Evolutionary conservation across 345 rosid genomes (phyloP).

Genomic region (Dipteronia dyeriana): DNA sequence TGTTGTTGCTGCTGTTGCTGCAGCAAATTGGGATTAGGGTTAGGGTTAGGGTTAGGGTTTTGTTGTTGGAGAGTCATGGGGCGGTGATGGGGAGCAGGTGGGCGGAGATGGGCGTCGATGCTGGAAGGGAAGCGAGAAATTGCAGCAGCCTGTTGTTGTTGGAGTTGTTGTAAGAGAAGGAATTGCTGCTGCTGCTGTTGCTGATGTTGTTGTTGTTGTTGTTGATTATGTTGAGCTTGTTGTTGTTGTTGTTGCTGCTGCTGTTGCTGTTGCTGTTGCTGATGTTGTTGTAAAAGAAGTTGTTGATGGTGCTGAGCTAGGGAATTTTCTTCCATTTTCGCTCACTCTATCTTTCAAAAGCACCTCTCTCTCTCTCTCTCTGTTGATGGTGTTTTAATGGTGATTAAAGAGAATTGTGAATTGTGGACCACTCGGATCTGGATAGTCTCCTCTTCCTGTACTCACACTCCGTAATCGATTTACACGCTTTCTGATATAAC

Average conservation of each 20-base stretch:
- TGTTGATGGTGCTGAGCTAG: slow-evolving; percentile 52
- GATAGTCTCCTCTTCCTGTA: too few species aligned
- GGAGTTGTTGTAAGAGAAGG: slow-evolving; percentile 60
- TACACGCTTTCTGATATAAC: too few species aligned
- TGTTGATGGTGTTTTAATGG: background rate
- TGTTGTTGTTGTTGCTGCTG: slow-evolving; percentile 34
- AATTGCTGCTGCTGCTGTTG: slow-evolving; percentile 74
- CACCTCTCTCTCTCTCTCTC: background rate
- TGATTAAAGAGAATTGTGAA: background rate
- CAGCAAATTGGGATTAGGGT: slow-evolving; percentile 35
- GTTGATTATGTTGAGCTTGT: slow-evolving; percentile 46
- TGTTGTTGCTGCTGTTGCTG: slow-evolving; percentile 34
- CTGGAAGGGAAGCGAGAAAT: slow-evolving; percentile 94
- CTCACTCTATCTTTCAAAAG: background rate
- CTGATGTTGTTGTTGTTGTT: slow-evolving; percentile 45
- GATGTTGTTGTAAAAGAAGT: slow-evolving; percentile 30
- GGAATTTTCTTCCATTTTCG: slow-evolving; percentile 60
- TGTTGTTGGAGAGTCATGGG: slow-evolving; percentile 43
- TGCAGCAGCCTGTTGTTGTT: slow-evolving; percentile 55
- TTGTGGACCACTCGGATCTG: too few species aligned
- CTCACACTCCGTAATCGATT: too few species aligned
- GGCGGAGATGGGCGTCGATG: slow-evolving; percentile 78
- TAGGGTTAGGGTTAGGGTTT: slow-evolving; percentile 36
- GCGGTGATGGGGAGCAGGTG: slow-evolving; percentile 51
- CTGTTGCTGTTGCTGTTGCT: slow-evolving; percentile 33